phyloP scores from a whole-genome alignment of 2,329 filamentous ascomycete genomes.

The Fusarium chaquense region DNA sequence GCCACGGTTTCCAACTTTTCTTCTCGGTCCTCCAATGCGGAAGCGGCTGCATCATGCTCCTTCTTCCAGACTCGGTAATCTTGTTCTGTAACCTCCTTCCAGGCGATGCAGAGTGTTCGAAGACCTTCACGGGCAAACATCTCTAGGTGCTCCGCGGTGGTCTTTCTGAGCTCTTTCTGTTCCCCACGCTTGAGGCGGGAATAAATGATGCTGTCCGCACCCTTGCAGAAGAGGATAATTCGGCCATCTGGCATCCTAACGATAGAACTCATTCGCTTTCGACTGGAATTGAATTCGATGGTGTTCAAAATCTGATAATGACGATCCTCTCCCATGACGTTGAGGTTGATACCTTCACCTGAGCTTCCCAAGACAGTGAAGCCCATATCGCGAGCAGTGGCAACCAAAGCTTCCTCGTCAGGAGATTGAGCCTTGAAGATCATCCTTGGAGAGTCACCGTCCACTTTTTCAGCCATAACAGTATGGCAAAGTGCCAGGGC shows the following conservation, averaged over 20 bases:
- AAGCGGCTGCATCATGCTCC: slow-evolving; percentile 87
- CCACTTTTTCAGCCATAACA: slow-evolving; percentile 89
- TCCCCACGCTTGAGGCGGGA: slow-evolving; percentile 86
- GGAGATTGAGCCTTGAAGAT: slow-evolving; percentile 98
- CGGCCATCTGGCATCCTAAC: slow-evolving; percentile 91
- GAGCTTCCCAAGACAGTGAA: slow-evolving; percentile 90
- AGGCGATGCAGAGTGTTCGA: slow-evolving; percentile 92
- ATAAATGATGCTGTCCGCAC: slow-evolving; percentile 97
- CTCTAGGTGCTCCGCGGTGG: slow-evolving; percentile 93
- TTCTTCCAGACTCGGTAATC: slow-evolving; percentile 90
- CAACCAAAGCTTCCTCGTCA: slow-evolving; percentile 93
- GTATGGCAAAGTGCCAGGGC: slow-evolving; percentile 96
- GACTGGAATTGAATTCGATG: slow-evolving; percentile 95
- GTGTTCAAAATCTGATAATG: slow-evolving; percentile 92
- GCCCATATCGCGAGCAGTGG: slow-evolving; percentile 93
- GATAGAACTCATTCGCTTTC: slow-evolving; percentile 98
- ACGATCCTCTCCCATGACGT: slow-evolving; percentile 86
- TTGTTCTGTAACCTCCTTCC: slow-evolving; percentile 81
- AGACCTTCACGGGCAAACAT: slow-evolving; percentile 97
- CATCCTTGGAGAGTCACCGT: slow-evolving; percentile 91
- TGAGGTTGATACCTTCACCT: slow-evolving; percentile 84
- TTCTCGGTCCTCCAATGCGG: slow-evolving; percentile 86
- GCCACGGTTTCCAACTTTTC: slow-evolving; percentile 92
- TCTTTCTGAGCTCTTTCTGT: slow-evolving; percentile 83
- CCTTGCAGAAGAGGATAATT: slow-evolving; percentile 96